A percentile compares a stretch with the other conserved stretches of the same genome.
Evolutionary conservation across 768 basidiomycete species (phyloP).

Genomic region (Podaxis rugospora): DNA sequence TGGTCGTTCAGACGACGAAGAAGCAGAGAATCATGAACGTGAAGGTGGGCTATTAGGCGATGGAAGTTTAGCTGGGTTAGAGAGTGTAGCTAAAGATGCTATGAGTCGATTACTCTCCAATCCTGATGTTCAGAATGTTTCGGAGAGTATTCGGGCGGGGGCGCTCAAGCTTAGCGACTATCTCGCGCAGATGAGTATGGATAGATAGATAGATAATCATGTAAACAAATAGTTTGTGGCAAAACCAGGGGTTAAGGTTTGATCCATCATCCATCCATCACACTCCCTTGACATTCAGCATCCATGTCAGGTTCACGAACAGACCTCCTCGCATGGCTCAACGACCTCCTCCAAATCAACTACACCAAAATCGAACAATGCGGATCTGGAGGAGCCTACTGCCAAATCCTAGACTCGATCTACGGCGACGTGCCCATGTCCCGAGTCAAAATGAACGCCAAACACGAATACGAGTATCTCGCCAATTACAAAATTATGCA

Average conservation of each 20-base stretch:
- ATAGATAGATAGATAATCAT: neutral
- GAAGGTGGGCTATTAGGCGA: constrained; percentile 39
- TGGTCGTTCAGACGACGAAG: constrained; percentile 77
- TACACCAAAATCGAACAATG: constrained; percentile 94
- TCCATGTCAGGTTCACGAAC: constrained; percentile 68
- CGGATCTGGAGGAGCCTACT: constrained; percentile 89
- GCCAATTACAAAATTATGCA: constrained; percentile 97
- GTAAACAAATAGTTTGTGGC: too few species aligned
- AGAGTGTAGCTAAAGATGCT: constrained; percentile 69
- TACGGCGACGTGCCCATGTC: constrained; percentile 89
- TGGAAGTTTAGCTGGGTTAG: constrained; percentile 55
- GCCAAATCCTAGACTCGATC: constrained; percentile 93
- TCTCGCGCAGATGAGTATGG: constrained; percentile 4
- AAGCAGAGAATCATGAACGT: constrained; percentile 19
- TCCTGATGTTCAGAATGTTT: constrained; percentile 83
- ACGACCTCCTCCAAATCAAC: constrained; percentile 86
- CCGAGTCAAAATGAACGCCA: constrained; percentile 94
- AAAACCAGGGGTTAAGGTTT: constrained; percentile 19
- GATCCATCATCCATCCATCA: neutral
- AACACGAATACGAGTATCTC: constrained; percentile 93
- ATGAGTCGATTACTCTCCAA: constrained; percentile 72
- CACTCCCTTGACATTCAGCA: neutral
- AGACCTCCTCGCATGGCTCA: constrained; percentile 90
- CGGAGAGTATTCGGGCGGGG: constrained; percentile 71
- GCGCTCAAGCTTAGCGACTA: constrained; percentile 68